A percentile compares a stretch with the other conserved stretches of the same genome.
Evolutionary conservation across 2,329 filamentous ascomycete genomes (phyloP).

Genomic region (Colletotrichum australisinense): DNA sequence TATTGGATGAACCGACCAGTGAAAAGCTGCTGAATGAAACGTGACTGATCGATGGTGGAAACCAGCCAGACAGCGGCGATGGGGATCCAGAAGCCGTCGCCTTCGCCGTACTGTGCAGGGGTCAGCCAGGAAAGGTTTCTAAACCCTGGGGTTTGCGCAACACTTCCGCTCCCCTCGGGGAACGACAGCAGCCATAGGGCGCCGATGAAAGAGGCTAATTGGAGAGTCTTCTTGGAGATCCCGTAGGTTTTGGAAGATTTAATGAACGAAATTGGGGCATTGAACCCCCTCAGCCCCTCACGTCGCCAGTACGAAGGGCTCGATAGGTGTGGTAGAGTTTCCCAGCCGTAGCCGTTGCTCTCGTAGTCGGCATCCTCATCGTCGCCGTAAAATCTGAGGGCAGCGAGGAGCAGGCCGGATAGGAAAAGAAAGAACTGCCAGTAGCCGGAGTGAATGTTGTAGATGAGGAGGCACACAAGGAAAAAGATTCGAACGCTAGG

Average conservation of each 20-base stretch:
- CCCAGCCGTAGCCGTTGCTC: background rate
- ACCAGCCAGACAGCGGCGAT: background rate
- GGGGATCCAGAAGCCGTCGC: background rate
- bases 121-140: background rate
- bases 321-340: background rate
- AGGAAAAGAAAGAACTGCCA: slow-evolving; percentile 25
- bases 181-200: background rate
- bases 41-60: background rate
- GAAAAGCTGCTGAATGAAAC: background rate
- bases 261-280: background rate
- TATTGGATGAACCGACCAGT: background rate
- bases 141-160: background rate
- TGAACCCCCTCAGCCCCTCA: background rate
- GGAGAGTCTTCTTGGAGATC: background rate
- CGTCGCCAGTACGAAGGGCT: background rate
- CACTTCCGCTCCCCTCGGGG: background rate
- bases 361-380: background rate
- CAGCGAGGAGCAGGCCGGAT: slow-evolving; percentile 8
- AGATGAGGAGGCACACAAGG: slow-evolving; percentile 53
- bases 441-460: slow-evolving; percentile 44
- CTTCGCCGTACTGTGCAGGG: background rate
- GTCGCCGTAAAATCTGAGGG: background rate
- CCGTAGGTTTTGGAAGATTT: background rate
- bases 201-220: background rate
- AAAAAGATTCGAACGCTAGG: slow-evolving; percentile 51